A percentile compares a stretch with the other conserved stretches of the same genome.
phyloP scores from a whole-genome alignment of 208 protist species.

The Wallacemonas collosoma region DNA sequence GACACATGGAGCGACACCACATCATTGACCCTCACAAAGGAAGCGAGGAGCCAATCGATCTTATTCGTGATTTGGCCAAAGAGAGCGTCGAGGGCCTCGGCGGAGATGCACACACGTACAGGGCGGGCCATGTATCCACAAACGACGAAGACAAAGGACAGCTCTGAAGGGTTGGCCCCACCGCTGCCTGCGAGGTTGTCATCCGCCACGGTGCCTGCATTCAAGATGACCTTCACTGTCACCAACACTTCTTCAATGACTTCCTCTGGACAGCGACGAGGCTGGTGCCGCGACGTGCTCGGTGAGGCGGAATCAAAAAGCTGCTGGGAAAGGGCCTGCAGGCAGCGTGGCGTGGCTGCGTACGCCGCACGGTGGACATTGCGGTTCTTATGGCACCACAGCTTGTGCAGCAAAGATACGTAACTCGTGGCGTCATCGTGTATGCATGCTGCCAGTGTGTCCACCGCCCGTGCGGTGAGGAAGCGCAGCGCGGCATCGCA shows the following conservation, averaged over 20 bases:
- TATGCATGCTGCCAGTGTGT: slow-evolving; percentile 34
- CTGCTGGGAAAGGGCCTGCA: slow-evolving; percentile 34
- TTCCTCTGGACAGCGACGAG: neutral
- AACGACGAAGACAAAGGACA: slow-evolving; percentile 38
- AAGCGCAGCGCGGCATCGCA: slow-evolving; percentile 46
- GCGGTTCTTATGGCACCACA: slow-evolving; percentile 65
- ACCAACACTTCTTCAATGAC: slow-evolving; percentile 20
- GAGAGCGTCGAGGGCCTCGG: slow-evolving; percentile 13
- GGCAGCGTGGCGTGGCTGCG: slow-evolving; percentile 37
- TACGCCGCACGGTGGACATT: slow-evolving; percentile 46
- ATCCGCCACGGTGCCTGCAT: neutral
- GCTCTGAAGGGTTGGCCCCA: neutral
- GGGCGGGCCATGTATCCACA: slow-evolving; percentile 38
- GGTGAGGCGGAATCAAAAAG: neutral
- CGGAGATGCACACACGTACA: slow-evolving; percentile 18
- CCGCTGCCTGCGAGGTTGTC: neutral
- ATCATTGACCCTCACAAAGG: neutral
- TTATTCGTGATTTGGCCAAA: slow-evolving; percentile 25
- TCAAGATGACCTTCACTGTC: slow-evolving; percentile 17
- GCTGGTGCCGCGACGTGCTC: neutral
- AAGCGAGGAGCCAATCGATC: slow-evolving; percentile 25
- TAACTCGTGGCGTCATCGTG: slow-evolving; percentile 27
- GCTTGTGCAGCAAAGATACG: slow-evolving; percentile 19
- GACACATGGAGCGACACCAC: neutral
- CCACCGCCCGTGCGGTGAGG: slow-evolving; percentile 25